phyloP scores from a whole-genome alignment of 176 grass and related monocot species.

The Thalia dealbata region DNA sequence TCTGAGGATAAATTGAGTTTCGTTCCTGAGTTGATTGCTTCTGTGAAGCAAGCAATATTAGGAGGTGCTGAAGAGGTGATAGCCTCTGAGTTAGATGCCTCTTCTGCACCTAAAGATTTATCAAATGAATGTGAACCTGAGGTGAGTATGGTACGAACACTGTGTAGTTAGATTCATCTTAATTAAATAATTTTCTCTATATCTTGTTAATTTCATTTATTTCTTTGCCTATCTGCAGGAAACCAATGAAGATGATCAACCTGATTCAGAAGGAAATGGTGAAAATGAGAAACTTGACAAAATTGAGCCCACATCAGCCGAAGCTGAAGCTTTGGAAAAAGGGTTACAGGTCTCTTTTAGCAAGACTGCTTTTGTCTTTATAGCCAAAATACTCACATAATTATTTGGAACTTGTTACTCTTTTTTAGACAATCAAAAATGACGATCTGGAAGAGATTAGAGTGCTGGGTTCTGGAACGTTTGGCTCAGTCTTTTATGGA shows the following conservation, averaged over 20 bases:
- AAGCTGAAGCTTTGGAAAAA: slow-evolving; percentile 82
- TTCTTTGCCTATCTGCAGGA: slow-evolving; percentile 19
- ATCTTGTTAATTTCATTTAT: background rate
- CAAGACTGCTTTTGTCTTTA: background rate
- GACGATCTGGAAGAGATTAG: slow-evolving; percentile 98
- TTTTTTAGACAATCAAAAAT: slow-evolving; percentile 77
- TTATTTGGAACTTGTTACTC: slow-evolving; percentile 21
- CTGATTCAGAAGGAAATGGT: slow-evolving; percentile 34
- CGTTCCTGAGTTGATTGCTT: slow-evolving; percentile 55
- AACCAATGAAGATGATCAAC: slow-evolving; percentile 14
- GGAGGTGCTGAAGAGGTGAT: slow-evolving; percentile 40
- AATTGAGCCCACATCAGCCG: slow-evolving; percentile 78
- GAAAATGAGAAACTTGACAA: slow-evolving; percentile 37
- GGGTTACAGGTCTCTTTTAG: slow-evolving; percentile 67
- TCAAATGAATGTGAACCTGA: slow-evolving; percentile 29
- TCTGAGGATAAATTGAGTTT: slow-evolving; percentile 35
- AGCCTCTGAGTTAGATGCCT: slow-evolving; percentile 16
- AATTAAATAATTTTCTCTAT: background rate
- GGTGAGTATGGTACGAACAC: slow-evolving; percentile 36
- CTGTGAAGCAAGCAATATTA: slow-evolving; percentile 53
- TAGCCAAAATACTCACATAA: background rate
- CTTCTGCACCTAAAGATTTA: slow-evolving; percentile 28
- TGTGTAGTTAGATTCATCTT: background rate
- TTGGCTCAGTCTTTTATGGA: slow-evolving; percentile 88
- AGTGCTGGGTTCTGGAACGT: slow-evolving; percentile 85